Base-by-base conservation (phyloP, 2,329 filamentous ascomycete species). In the Penicillium sp. region DNA sequence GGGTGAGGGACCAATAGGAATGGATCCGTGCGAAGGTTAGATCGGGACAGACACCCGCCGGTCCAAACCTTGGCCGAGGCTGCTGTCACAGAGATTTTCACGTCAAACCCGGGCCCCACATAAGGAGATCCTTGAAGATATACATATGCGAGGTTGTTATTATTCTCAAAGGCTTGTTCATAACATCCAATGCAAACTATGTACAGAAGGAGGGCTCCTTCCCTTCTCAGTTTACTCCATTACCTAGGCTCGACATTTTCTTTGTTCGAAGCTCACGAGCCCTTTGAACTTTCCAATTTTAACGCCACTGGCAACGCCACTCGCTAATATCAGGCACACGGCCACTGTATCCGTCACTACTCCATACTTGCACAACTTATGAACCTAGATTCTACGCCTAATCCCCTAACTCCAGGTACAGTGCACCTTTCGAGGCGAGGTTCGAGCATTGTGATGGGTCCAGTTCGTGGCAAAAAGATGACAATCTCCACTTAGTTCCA, bases 401-500 rank as follows among this genome's bases (percentile, higher is more conserved):
- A n/a, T n/a, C n/a, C n/a, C n/a, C n/a, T n/a, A n/a, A n/a, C n/a
- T n/a, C n/a, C n/a, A n/a, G n/a, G n/a, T n/a, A n/a, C n/a, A n/a
- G n/a, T n/a, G n/a, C n/a, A n/a, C n/a, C n/a, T n/a, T n/a, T n/a
- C n/a, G n/a, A n/a, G n/a, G n/a, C 22, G 22, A 25, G 3, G 13
- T 28, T 39, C 22, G 22, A 25, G 3, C 11, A 19, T 39, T 39
- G 29, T 35, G 34, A 44, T 34, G n/a, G 12, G 18, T 41, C 46
- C 46, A 35, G 3, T 2, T 38, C 14, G 34, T 46, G 25, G 22
- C 13, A 3, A 37, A 8, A 22, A 22, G 29, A 11, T 43, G 22
- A 43, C 22, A 36, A 38, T 46, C 41, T 55, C 55, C 55, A 59
- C 57, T 35, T 25, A 49, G 49, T 51, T 27, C 44, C 53, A 48